Evolutionary conservation across 164 flowering plant species (phyloP).

Genomic region (Dillenia suffruticosa): DNA sequence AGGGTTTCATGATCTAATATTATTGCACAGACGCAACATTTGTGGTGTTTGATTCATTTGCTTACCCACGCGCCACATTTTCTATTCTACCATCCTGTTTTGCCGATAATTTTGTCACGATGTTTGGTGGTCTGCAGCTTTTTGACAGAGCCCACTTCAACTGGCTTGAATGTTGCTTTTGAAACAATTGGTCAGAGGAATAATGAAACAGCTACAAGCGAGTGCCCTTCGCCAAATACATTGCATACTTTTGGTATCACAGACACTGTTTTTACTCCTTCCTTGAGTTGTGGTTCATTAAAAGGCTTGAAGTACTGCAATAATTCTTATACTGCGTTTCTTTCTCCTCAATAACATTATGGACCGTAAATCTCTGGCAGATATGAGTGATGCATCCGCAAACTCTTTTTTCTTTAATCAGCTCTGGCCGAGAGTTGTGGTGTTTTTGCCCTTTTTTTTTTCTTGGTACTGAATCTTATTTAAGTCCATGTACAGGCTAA

Average conservation of each 20-base stretch:
- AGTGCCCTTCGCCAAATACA: constrained; percentile 15
- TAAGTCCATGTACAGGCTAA: no score
- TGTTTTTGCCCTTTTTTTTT: no score
- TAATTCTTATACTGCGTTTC: constrained; percentile 62
- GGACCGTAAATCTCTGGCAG: background rate
- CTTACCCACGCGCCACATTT: background rate
- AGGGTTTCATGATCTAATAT: background rate
- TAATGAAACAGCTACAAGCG: constrained; percentile 14
- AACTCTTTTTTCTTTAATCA: no score
- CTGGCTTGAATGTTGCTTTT: constrained; percentile 76
- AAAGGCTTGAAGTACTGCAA: constrained; percentile 60
- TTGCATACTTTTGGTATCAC: constrained; percentile 35
- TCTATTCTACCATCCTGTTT: background rate
- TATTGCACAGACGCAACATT: background rate
- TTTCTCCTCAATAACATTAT: constrained; percentile 41
- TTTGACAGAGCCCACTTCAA: constrained; percentile 51
- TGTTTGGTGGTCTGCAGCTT: constrained; percentile 53
- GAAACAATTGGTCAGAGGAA: constrained; percentile 26
- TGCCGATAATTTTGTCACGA: background rate
- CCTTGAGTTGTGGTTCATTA: constrained; percentile 41
- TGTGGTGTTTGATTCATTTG: background rate
- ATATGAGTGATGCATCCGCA: background rate
- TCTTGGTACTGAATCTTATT: no score
- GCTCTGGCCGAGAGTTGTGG: no score
- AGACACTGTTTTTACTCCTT: constrained; percentile 33